A percentile compares a stretch with the other conserved stretches of the same genome.
Conservation (phyloP, 345 rosid genomes). For the Aquilaria yunnanensis region DNA sequence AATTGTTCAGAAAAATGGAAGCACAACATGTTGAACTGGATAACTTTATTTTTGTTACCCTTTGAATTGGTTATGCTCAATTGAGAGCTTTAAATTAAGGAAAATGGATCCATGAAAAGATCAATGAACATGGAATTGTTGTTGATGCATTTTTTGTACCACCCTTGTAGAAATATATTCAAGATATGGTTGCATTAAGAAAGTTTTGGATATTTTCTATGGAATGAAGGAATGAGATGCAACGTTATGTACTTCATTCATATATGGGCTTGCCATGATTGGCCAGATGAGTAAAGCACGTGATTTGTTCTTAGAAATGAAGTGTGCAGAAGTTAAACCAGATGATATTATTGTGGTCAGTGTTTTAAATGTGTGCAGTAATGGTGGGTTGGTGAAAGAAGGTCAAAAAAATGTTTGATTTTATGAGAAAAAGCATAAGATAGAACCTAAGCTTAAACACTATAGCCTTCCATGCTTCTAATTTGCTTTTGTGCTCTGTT, state of each 20-base stretch:
- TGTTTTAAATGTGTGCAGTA: slow-evolving; percentile 73
- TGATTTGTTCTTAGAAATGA: slow-evolving; percentile 53
- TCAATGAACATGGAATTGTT: slow-evolving; percentile 36
- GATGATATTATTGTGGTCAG: slow-evolving; percentile 67
- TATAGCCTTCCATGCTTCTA: slow-evolving; percentile 16
- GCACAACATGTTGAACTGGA: slow-evolving; percentile 39
- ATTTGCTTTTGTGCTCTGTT: no score
- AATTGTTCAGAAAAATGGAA: slow-evolving; percentile 57
- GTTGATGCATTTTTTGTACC: slow-evolving; percentile 57
- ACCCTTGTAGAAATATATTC: slow-evolving; percentile 80
- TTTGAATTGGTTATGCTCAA: slow-evolving; percentile 75
- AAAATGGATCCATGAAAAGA: slow-evolving; percentile 68
- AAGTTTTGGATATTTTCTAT: slow-evolving; percentile 50
- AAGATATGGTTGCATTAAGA: slow-evolving; percentile 58
- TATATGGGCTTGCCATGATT: slow-evolving; percentile 62
- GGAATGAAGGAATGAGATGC: slow-evolving; percentile 41
- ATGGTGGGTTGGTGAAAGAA: slow-evolving; percentile 70
- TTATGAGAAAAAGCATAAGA: slow-evolving; percentile 40
- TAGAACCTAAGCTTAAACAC: slow-evolving; percentile 63
- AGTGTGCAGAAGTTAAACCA: slow-evolving; percentile 29
- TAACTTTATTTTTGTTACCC: slow-evolving; percentile 54
- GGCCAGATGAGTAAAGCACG: slow-evolving; percentile 54
- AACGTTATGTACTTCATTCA: slow-evolving; percentile 68
- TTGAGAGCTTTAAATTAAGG: slow-evolving; percentile 71
- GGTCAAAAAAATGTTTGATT: slow-evolving; percentile 45